These are phyloP conservation scores for Malassezia cuniculi DNA, from an alignment of 1,284 basidiomycete species.

Conservation along the genomic window DNA sequence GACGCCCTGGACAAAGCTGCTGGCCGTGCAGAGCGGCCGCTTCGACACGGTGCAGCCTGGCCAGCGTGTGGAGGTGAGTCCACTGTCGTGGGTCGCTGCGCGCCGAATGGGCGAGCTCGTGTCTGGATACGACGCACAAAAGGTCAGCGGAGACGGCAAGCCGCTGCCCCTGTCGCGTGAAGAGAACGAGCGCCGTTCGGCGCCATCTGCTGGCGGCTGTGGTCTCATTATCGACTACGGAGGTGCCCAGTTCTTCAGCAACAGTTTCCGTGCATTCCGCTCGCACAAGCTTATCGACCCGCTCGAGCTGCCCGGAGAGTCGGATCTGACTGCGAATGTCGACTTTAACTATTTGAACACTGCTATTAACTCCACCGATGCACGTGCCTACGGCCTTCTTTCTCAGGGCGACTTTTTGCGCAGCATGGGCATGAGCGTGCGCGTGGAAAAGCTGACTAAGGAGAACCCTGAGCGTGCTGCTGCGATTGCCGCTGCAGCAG, in stretches of 20 bases:
- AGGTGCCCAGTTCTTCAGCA: conserved; percentile 56
- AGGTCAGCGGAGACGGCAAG: conserved; percentile 8
- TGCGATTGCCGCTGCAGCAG: conserved; percentile 48
- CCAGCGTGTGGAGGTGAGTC: conserved; percentile 36
- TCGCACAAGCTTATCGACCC: conserved; percentile 73
- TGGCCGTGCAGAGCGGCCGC: conserved; percentile 28
- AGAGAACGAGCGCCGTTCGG: conserved; percentile 13
- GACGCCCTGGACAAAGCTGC: conserved; percentile 55
- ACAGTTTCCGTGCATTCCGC: conserved; percentile 82
- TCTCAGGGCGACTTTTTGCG: conserved; percentile 59
- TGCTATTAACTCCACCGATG: conserved; percentile 50
- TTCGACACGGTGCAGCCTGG: conserved; percentile 29
- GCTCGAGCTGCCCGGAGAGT: conserved; percentile 70
- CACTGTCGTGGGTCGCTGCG: conserved; percentile 35
- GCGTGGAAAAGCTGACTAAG: conserved; percentile 46
- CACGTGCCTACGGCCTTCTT: conserved; percentile 54
- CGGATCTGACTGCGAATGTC: conserved; percentile 88
- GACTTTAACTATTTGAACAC: conserved; percentile 81
- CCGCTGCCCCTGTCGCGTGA: not conserved
- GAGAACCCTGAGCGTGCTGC: conserved; percentile 28
- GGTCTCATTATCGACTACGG: conserved; percentile 88
- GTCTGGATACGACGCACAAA: conserved; percentile 19
- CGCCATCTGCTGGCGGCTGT: conserved; percentile 53
- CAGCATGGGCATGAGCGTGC: conserved; percentile 52
- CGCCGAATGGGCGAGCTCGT: conserved; percentile 33